Percentiles rank a stretch among this genome's conserved stretches.
These are phyloP conservation scores for Solanum bulbocastanum DNA, from an alignment of 257 asterid species.

Conservation along the genomic window DNA sequence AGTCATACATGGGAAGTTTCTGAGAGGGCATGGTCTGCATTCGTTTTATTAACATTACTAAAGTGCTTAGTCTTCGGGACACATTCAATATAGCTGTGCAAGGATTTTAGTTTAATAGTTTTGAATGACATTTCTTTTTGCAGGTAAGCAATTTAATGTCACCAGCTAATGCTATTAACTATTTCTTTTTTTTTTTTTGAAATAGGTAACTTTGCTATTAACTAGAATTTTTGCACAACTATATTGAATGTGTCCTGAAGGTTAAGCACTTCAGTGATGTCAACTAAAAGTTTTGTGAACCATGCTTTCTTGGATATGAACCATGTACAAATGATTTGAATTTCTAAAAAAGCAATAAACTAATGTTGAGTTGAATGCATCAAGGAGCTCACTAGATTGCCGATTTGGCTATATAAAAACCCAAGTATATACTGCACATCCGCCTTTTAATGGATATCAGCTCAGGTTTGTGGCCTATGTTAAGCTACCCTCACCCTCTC, in stretches of 20 bases:
- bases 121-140: background rate
- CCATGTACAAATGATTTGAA: background rate
- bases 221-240: background rate
- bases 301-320: background rate
- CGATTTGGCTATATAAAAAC: background rate
- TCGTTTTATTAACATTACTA: background rate
- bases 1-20: background rate
- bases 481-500: background rate
- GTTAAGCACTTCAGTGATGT: background rate
- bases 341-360: background rate
- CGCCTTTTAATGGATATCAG: background rate
- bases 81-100: background rate
- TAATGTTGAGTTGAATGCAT: background rate
- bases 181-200: too few species aligned
- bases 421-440: background rate
- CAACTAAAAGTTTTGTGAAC: background rate
- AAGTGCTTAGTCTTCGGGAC: background rate
- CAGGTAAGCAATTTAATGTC: background rate
- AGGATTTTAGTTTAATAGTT: background rate
- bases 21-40: background rate
- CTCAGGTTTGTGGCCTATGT: background rate
- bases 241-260: background rate
- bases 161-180: background rate
- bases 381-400: background rate
- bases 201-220: background rate